phyloP scores from a whole-genome alignment of 192 early-diverging fungal genomes.

The Spinellus fusiger region DNA sequence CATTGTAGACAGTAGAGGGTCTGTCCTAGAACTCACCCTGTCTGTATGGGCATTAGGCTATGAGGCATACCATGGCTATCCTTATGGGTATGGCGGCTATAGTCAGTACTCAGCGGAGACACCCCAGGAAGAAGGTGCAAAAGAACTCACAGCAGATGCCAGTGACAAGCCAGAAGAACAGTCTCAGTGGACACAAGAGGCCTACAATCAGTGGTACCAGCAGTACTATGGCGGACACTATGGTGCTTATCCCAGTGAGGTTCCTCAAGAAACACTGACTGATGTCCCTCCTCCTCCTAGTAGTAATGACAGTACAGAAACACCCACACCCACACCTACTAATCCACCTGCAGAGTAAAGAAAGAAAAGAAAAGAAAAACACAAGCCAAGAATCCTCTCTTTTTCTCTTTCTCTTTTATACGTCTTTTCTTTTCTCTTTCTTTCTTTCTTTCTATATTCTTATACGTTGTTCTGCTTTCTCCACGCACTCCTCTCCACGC shows the following conservation, averaged over 20 bases:
- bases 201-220: conserved; percentile 41
- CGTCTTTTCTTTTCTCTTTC: too few species aligned
- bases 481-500: too few species aligned
- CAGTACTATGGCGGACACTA: conserved; percentile 33
- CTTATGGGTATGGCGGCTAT: conserved; percentile 4
- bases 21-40: neutral
- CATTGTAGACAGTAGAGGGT: neutral
- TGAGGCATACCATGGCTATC: conserved; percentile 6
- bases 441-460: too few species aligned
- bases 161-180: neutral
- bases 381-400: too few species aligned
- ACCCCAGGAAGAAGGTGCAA: neutral
- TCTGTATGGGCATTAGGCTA: neutral
- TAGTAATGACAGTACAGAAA: conserved; percentile 34
- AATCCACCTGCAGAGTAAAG: neutral
- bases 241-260: conserved; percentile 1
- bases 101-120: neutral
- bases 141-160: neutral
- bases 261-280: neutral
- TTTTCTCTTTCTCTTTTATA: too few species aligned
- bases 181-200: conserved; percentile 22
- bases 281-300: conserved; percentile 8
- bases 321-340: neutral
- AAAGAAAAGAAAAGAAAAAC: too few species aligned
- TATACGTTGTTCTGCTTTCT: too few species aligned